phyloP scores from a whole-genome alignment of 331 rosid species.

The Cydonia oblonga region DNA sequence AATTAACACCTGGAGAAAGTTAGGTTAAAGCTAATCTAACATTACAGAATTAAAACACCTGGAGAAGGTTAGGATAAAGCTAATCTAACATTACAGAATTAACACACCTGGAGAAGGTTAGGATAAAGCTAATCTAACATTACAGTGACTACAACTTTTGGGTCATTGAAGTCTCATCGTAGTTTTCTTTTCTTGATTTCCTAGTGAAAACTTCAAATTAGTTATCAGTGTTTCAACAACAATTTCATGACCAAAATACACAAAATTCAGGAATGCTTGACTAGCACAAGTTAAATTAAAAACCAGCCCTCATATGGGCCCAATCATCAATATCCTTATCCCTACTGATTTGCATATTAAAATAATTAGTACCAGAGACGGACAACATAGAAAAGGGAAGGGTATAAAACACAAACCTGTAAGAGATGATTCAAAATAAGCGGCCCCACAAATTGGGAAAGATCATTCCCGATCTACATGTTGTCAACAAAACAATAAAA shows the following conservation, averaged over 20 bases:
- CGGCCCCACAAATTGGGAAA: slow-evolving; percentile 81
- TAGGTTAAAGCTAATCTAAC: not conserved
- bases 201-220: not conserved
- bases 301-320: not conserved
- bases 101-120: not conserved
- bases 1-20: not conserved
- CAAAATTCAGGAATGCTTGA: not conserved
- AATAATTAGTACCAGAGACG: not conserved
- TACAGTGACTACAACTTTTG: not conserved
- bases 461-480: slow-evolving; percentile 78
- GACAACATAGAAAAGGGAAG: not conserved
- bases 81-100: not conserved
- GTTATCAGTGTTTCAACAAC: not conserved
- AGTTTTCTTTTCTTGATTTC: not conserved
- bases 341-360: not conserved
- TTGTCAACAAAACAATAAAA: slow-evolving; percentile 9
- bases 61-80: not conserved
- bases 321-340: not conserved
- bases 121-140: not conserved
- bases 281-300: not conserved
- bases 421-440: slow-evolving; percentile 71
- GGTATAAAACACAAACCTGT: slow-evolving; percentile 37
- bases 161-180: not conserved
- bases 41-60: not conserved
- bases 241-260: not conserved